phyloP scores from a whole-genome alignment of 2,329 filamentous ascomycete species.

The Trichoderma sp. region DNA sequence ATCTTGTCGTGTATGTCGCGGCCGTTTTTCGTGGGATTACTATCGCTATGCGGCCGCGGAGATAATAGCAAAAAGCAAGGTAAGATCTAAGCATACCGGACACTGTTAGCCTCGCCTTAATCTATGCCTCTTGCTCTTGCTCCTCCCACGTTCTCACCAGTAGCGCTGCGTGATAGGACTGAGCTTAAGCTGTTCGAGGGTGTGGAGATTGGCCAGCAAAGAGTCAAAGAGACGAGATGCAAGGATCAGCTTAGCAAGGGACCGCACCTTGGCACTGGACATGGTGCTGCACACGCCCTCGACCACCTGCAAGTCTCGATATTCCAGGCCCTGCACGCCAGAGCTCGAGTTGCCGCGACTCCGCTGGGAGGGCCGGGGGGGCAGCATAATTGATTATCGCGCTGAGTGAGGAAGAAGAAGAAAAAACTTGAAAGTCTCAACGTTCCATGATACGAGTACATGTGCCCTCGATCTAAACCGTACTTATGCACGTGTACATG shows the following conservation, averaged over 20 bases:
- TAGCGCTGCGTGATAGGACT: background rate
- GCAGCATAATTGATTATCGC: background rate
- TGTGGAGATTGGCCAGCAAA: constrained; percentile 10
- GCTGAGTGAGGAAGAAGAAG: background rate
- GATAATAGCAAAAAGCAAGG: background rate
- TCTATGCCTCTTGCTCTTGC: background rate
- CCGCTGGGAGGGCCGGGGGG: background rate
- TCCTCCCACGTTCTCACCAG: background rate
- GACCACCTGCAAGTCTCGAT: background rate
- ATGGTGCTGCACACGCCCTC: constrained; percentile 1
- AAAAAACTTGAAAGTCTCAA: background rate
- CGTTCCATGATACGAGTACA: background rate
- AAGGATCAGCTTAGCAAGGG: constrained; percentile 8
- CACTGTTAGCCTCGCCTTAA: background rate
- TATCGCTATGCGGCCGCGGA: background rate
- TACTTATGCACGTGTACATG: background rate
- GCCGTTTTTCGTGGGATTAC: background rate
- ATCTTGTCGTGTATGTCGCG: background rate
- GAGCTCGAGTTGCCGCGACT: background rate
- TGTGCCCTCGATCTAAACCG: background rate
- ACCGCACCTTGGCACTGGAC: background rate
- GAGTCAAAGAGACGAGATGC: background rate
- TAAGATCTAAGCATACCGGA: constrained; percentile 14
- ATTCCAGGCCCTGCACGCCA: constrained; percentile 1
- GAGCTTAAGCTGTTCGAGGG: background rate